Percentiles rank a stretch among this genome's conserved stretches.
Evolutionary conservation across 306 rosid species (phyloP).

Genomic region (Corylus heterophylla): DNA sequence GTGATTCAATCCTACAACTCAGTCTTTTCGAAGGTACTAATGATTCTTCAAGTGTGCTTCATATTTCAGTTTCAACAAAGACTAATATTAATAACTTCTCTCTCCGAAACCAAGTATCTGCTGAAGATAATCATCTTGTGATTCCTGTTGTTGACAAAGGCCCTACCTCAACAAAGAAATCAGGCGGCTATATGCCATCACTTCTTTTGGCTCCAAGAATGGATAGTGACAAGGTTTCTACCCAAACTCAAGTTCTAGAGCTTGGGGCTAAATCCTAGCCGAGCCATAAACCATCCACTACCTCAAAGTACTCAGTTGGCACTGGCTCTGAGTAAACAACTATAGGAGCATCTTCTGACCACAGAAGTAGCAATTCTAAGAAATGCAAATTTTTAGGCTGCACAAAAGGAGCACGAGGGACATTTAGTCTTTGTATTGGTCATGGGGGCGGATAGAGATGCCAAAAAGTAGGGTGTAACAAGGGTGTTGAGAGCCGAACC

Average conservation of each 20-base stretch:
- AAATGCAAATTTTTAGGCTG: conserved; percentile 76
- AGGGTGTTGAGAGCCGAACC: conserved; percentile 96
- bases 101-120: conserved; percentile 48
- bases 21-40: conserved; percentile 81
- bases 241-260: conserved; percentile 45
- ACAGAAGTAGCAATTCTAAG: conserved; percentile 56
- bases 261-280: conserved; percentile 37
- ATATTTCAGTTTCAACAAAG: conserved; percentile 60
- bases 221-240: conserved; percentile 37
- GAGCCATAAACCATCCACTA: conserved; percentile 48
- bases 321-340: conserved; percentile 49
- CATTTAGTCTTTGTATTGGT: conserved; percentile 94
- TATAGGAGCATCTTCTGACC: conserved; percentile 48
- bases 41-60: conserved; percentile 60
- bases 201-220: conserved; percentile 85
- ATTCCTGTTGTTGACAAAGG: conserved; percentile 86
- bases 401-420: conserved; percentile 87
- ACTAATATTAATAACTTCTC: conserved; percentile 43
- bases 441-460: conserved; percentile 99
- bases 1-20: conserved; percentile 83
- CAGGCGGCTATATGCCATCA: conserved; percentile 94
- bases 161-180: conserved; percentile 86
- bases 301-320: conserved; percentile 51
- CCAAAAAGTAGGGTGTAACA: conserved; percentile 93
- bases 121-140: conserved; percentile 41